phyloP scores from a whole-genome alignment of 2,329 filamentous ascomycete species.

The Zymoseptoria tritici region DNA sequence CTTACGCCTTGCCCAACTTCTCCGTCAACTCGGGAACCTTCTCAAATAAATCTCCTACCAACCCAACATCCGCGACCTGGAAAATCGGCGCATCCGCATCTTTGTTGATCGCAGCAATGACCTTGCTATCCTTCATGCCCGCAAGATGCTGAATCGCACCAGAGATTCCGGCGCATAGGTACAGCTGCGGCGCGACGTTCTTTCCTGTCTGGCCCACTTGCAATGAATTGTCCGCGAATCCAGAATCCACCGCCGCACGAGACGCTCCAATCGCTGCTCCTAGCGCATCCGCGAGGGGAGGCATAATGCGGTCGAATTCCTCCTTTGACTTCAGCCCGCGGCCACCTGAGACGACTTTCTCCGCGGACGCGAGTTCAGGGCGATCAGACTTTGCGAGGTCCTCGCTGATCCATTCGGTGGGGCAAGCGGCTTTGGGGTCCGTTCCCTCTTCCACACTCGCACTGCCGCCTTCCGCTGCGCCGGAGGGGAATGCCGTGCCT shows the following conservation, averaged over 20 bases:
- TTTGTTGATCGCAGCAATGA: slow-evolving; percentile 98
- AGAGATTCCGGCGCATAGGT: slow-evolving; percentile 90
- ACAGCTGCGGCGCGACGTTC: slow-evolving; percentile 92
- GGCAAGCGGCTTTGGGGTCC: slow-evolving; percentile 68
- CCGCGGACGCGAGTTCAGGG: slow-evolving; percentile 84
- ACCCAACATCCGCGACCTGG: slow-evolving; percentile 90
- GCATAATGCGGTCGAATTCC: slow-evolving; percentile 88
- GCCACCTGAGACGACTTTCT: slow-evolving; percentile 84
- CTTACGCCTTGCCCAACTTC: slow-evolving; percentile 61
- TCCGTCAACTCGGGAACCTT: slow-evolving; percentile 93
- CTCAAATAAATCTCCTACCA: slow-evolving; percentile 93
- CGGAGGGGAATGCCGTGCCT: slow-evolving; percentile 80
- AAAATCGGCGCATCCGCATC: slow-evolving; percentile 96
- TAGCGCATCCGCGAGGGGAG: slow-evolving; percentile 82
- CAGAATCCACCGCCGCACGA: slow-evolving; percentile 89
- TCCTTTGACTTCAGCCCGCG: slow-evolving; percentile 96
- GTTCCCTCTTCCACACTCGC: slow-evolving; percentile 72
- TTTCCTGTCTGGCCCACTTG: slow-evolving; percentile 98
- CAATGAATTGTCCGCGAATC: slow-evolving; percentile 95
- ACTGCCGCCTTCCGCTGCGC: slow-evolving; percentile 62
- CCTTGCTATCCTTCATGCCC: slow-evolving; percentile 99
- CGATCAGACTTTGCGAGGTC: slow-evolving; percentile 88
- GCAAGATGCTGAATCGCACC: slow-evolving; percentile 97
- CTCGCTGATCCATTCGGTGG: slow-evolving; percentile 87
- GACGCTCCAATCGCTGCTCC: slow-evolving; percentile 95